phyloP scores from a whole-genome alignment of 352 stramenopile genomes.

The Globisporangium splendens region DNA sequence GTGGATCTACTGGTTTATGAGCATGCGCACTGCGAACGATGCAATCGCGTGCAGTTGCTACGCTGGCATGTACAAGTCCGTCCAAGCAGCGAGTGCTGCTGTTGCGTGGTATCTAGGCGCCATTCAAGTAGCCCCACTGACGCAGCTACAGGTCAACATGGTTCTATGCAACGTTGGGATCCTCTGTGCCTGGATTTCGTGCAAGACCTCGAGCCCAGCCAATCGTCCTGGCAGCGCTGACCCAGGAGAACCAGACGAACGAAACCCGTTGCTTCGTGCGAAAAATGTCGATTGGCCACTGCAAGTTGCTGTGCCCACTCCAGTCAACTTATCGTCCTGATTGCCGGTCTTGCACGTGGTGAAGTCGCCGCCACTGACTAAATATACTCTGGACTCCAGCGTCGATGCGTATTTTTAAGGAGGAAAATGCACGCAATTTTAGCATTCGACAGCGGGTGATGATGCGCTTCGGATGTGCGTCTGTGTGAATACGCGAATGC shows the following conservation, averaged over 20 bases:
- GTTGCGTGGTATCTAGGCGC: constrained; percentile 38
- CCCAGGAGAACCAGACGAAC: too few relatives aligned
- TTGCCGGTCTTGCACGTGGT: too few relatives aligned
- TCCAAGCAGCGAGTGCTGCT: constrained; percentile 41
- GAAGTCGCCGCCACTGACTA: not conserved
- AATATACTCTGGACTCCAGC: not conserved
- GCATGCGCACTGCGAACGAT: constrained; percentile 33
- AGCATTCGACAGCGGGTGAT: not conserved
- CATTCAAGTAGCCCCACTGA: constrained; percentile 13
- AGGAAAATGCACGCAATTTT: not conserved
- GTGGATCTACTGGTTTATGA: constrained; percentile 81
- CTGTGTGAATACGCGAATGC: not conserved
- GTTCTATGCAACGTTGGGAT: constrained; percentile 20
- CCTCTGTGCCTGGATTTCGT: constrained; percentile 10
- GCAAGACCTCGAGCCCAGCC: not conserved
- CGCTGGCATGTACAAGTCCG: constrained; percentile 65
- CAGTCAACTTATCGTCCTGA: too few relatives aligned
- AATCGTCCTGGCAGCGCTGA: too few relatives aligned
- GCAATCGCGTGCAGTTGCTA: constrained; percentile 36
- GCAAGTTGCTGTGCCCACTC: too few relatives aligned
- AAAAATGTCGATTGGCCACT: too few relatives aligned
- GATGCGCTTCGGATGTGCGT: not conserved
- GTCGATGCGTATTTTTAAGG: constrained; percentile 11
- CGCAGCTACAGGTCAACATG: constrained; percentile 38
- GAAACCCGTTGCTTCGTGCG: too few relatives aligned